Conservation (phyloP, 2,329 filamentous ascomycete species). For the Ophiognomonia clavigignenti-juglandacearum region DNA sequence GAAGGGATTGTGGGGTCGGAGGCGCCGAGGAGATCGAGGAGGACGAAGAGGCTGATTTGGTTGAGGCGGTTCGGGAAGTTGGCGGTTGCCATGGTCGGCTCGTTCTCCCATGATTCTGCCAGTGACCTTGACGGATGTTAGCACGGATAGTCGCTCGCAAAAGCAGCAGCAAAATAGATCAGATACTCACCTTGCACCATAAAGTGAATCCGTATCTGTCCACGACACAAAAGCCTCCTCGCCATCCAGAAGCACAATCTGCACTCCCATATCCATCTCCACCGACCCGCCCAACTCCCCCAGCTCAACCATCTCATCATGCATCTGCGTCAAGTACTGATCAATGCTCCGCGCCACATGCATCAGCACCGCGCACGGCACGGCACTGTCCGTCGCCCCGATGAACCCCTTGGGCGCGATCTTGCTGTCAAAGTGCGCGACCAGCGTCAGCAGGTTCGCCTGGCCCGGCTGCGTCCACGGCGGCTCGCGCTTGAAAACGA, state of each 20-base stretch:
- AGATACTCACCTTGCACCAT: constrained; percentile 67
- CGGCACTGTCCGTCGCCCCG: constrained; percentile 89
- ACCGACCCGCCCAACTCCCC: constrained; percentile 50
- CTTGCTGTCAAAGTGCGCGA: constrained; percentile 92
- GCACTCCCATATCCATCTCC: constrained; percentile 76
- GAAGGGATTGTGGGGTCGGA: constrained; percentile 54
- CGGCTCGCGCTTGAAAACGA: constrained; percentile 83
- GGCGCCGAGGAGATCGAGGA: constrained; percentile 56
- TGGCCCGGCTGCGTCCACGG: constrained; percentile 73
- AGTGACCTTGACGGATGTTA: constrained; percentile 47
- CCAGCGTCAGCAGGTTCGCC: constrained; percentile 75
- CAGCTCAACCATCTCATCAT: constrained; percentile 64
- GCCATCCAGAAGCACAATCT: constrained; percentile 86
- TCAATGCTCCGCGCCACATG: constrained; percentile 80
- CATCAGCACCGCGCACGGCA: constrained; percentile 90
- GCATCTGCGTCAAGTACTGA: constrained; percentile 72
- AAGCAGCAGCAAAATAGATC: not conserved
- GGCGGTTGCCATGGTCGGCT: constrained; percentile 65
- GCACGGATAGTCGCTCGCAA: not conserved
- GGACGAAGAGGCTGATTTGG: constrained; percentile 67
- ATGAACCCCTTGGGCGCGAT: constrained; percentile 79
- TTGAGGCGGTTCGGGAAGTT: constrained; percentile 69
- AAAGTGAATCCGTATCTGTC: constrained; percentile 78
- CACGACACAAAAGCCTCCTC: constrained; percentile 87
- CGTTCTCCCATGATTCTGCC: constrained; percentile 74